phyloP scores from a whole-genome alignment of 768 basidiomycete species.

The Galerina sulciceps region DNA sequence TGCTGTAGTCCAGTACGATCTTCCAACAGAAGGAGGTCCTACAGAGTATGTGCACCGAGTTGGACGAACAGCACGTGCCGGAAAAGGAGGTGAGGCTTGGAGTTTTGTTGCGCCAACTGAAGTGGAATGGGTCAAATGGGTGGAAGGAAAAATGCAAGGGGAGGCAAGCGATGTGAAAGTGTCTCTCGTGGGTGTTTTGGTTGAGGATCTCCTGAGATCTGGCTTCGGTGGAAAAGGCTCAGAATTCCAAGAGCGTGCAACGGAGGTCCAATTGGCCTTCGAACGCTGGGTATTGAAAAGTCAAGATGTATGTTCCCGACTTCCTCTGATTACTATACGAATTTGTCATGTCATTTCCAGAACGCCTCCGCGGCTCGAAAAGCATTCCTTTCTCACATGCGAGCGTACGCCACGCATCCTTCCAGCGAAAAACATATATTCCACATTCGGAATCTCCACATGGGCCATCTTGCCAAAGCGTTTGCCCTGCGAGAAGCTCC shows the following conservation, averaged over 20 bases:
- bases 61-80: conserved; percentile 95
- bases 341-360: conserved; percentile 42
- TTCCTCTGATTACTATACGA: not conserved
- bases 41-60: conserved; percentile 98
- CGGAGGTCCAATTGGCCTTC: conserved; percentile 93
- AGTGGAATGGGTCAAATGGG: conserved; percentile 88
- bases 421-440: conserved; percentile 95
- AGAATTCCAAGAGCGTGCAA: conserved; percentile 89
- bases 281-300: conserved; percentile 88
- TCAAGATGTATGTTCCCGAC: conserved; percentile 56
- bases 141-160: conserved; percentile 79
- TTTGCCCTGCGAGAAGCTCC: conserved; percentile 92
- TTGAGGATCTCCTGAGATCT: conserved; percentile 72
- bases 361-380: conserved; percentile 77
- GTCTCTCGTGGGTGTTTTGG: conserved; percentile 58
- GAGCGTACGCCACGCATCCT: conserved; percentile 97
- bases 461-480: conserved; percentile 92
- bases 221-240: conserved; percentile 86
- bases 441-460: conserved; percentile 91
- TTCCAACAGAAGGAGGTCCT: conserved; percentile 95
- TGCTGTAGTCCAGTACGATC: conserved; percentile 94
- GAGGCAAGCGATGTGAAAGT: conserved; percentile 44
- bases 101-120: conserved; percentile 89
- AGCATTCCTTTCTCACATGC: conserved; percentile 90
- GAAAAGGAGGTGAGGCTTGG: conserved; percentile 96